Evolutionary conservation across 2,329 filamentous ascomycete genomes (phyloP).

Genomic region (Claviceps purpurea): DNA sequence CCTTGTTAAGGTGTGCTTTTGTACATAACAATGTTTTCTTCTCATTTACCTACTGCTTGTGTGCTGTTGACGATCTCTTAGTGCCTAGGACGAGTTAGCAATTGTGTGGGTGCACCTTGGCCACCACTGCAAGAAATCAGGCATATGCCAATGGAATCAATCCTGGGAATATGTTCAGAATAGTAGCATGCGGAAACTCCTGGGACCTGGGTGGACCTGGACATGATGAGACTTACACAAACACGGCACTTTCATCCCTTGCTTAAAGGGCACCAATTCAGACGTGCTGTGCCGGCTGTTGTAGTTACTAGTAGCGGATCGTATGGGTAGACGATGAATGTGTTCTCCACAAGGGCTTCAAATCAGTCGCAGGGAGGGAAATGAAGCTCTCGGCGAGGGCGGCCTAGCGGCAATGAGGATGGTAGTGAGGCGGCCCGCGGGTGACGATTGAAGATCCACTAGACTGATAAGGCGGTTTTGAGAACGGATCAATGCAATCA

Average conservation of each 20-base stretch:
- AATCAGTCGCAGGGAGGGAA: constrained; percentile 12
- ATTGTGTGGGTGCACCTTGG: constrained; percentile 5
- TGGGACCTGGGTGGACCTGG: neutral
- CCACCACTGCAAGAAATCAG: neutral
- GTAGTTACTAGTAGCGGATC: neutral
- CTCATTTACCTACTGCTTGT: neutral
- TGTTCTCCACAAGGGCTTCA: constrained; percentile 10
- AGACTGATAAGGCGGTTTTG: constrained; percentile 4
- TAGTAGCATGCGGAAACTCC: neutral
- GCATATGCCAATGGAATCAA: neutral
- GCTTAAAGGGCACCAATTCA: neutral
- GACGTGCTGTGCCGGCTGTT: neutral
- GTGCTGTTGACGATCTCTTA: neutral
- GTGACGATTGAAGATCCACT: constrained; percentile 1
- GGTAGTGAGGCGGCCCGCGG: neutral
- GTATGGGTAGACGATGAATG: neutral
- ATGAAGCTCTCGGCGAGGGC: constrained; percentile 11
- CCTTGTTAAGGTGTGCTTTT: neutral
- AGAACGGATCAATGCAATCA: constrained; percentile 9
- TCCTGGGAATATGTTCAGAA: neutral
- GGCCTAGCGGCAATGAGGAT: constrained; percentile 1
- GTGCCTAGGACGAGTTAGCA: constrained; percentile 7
- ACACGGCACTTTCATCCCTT: neutral
- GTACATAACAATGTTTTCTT: neutral
- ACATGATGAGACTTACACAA: neutral